Percentiles rank a stretch among this genome's conserved stretches.
Conservation (phyloP, 208 protist genomes). For the Crithidia mellificae region DNA sequence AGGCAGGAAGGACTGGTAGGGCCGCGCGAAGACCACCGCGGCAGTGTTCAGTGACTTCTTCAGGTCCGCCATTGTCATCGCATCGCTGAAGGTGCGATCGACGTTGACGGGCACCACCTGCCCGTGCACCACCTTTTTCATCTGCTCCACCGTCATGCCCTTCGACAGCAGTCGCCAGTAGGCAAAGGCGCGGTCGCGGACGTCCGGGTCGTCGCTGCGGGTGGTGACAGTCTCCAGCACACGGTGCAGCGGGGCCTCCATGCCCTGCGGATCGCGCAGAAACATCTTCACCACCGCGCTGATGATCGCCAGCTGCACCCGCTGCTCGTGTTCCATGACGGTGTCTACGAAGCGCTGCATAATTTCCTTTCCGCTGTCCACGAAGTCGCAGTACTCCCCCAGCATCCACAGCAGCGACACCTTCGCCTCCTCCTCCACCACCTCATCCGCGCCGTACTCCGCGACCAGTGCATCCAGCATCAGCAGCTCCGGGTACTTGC, state of each 20-base stretch:
- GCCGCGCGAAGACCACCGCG: slow-evolving; percentile 96
- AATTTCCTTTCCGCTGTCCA: slow-evolving; percentile 95
- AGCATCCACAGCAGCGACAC: slow-evolving; percentile 99
- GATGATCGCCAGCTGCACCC: slow-evolving; percentile 91
- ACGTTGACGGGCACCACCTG: slow-evolving; percentile 87
- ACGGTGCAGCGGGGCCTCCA: slow-evolving; percentile 66
- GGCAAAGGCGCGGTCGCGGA: slow-evolving; percentile 98
- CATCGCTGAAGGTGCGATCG: slow-evolving; percentile 91
- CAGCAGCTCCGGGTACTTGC: slow-evolving; percentile 80
- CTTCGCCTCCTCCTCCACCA: slow-evolving; percentile 98
- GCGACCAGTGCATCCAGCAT: slow-evolving; percentile 70
- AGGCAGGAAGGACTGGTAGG: slow-evolving; percentile 93
- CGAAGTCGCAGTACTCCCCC: slow-evolving; percentile 97
- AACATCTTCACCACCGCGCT: slow-evolving; percentile 99
- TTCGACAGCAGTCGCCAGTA: slow-evolving; percentile 99
- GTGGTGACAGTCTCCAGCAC: slow-evolving; percentile 71
- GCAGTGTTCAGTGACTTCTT: slow-evolving; percentile 92
- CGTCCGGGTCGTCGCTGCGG: slow-evolving; percentile 96
- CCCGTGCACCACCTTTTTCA: slow-evolving; percentile 89
- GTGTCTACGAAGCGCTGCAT: slow-evolving; percentile 96
- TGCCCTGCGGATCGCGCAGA: slow-evolving; percentile 87
- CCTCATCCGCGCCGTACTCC: slow-evolving; percentile 74
- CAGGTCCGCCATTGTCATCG: slow-evolving; percentile 90
- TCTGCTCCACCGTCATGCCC: slow-evolving; percentile 95
- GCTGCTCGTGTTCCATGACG: slow-evolving; percentile 85